Conservation (phyloP, 176 grass and related monocot species). For the Poa pratensis region DNA sequence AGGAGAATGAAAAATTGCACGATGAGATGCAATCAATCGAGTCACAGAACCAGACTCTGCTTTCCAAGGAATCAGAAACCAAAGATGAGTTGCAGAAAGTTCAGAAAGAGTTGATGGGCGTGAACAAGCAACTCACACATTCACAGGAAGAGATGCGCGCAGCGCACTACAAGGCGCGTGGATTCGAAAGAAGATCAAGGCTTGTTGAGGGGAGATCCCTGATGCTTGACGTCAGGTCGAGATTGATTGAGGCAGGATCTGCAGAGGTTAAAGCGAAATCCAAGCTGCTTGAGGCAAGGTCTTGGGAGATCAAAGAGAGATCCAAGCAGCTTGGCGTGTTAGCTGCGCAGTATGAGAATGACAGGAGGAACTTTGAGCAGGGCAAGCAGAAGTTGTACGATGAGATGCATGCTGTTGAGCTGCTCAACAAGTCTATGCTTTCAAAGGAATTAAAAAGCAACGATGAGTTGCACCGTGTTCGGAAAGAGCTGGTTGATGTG, state of each 20-base stretch:
- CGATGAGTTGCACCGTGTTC: not conserved
- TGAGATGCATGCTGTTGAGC: not conserved
- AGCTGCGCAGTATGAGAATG: not conserved
- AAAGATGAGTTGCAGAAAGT: not conserved
- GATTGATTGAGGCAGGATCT: not conserved
- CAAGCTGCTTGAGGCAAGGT: not conserved
- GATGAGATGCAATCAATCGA: conserved; percentile 20
- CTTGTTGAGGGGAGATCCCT: not conserved
- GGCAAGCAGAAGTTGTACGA: not conserved
- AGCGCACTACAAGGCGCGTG: not conserved
- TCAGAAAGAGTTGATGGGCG: not conserved
- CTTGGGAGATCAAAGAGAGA: not conserved
- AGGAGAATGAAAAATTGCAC: conserved; percentile 13
- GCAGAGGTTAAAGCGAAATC: not conserved
- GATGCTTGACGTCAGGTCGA: not conserved
- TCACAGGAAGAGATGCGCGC: not conserved
- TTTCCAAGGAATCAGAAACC: conserved; percentile 36
- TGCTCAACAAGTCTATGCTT: not conserved
- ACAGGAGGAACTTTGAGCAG: conserved; percentile 8
- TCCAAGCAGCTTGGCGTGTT: not conserved
- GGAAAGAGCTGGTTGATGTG: not conserved
- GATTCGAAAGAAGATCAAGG: not conserved
- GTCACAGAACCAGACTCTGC: conserved; percentile 48
- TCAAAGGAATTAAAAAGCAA: not conserved
- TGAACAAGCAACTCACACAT: not conserved